Evolutionary conservation across 176 grass and related monocot genomes (phyloP), one percentile per base, ranked within the genome.

Genomic region (Zea luxurians): DNA sequence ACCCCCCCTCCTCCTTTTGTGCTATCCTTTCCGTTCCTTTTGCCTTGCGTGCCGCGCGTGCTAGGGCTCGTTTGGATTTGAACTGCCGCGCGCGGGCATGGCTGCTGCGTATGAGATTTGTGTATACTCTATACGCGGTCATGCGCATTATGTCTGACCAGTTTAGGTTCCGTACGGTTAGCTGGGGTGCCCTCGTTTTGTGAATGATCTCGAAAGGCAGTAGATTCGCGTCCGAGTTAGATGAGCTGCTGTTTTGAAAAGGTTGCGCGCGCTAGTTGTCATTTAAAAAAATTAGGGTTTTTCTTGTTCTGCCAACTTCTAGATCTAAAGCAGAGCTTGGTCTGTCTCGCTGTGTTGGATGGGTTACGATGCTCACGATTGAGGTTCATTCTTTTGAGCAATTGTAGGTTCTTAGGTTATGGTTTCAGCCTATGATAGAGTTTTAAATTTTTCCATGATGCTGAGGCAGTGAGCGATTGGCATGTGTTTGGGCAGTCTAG

Each of bases 1-100:
- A 9, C 8, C 27, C 5, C 13, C 15, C 7, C 2, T 6, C 1
- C 1, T 2, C 2, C 13, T 57, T 18, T 18, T 18, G 66, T 17
- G 4, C 10, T 41, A 6, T 46, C 20, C 21, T 76, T 18, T 63
- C 12, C 46, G 45, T 43, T 18, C 4, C 46, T 9, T 40, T 16
- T 27, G 73, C 53, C 11, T 73, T 13, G 61, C 42, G 54, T 34
- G 66, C 12, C 36, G 3, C 11, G 13, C 6, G 48, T n/a, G 17
- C 47, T 88, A 82, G 79, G 50, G 55, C 55, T 58, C 4, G 57
- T 77, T 65, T 73, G 61, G 76, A 74, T 80, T 83, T 64, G 61
- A n/a, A 72, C 4, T 17, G 0, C 40, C 73, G 57, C 64, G 8
- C 20, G 37, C 9, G 16, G 13, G 34, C 49, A 16, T 20, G 35